These are phyloP conservation scores for Cicer bijugum DNA, from an alignment of 306 rosid species.

Conservation along the genomic window DNA sequence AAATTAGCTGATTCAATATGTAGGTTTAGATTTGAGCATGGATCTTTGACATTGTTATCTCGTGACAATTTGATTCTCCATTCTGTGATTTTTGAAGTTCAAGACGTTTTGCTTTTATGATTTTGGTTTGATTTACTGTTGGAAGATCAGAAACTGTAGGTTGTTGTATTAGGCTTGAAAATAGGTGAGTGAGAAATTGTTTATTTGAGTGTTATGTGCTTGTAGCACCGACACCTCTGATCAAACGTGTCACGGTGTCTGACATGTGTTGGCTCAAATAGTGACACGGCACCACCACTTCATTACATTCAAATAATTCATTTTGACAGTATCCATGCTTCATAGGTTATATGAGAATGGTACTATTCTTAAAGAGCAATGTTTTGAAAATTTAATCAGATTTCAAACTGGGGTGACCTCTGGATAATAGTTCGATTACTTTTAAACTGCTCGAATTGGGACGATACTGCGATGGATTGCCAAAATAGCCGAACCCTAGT, in stretches of 20 bases:
- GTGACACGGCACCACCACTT: no score
- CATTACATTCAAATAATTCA: no score
- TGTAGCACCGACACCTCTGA: no score
- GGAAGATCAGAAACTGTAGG: constrained; percentile 1
- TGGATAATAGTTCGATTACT: no score
- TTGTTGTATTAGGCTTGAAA: constrained; percentile 17
- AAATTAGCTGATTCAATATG: constrained; percentile 17
- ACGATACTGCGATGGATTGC: no score
- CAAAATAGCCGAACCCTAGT: no score
- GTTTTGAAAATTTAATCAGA: no score
- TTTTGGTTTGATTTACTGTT: constrained; percentile 23
- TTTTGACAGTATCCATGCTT: no score
- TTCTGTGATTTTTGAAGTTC: neutral
- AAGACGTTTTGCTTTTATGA: constrained; percentile 25
- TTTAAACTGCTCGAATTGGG: no score
- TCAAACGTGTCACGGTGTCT: no score
- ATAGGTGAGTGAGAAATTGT: neutral
- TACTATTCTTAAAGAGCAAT: neutral
- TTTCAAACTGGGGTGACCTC: no score
- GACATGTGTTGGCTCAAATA: no score
- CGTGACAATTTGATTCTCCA: constrained; percentile 18
- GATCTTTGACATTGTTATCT: constrained; percentile 36
- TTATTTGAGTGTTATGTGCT: constrained; percentile 13
- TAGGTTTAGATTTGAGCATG: neutral
- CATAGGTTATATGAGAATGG: constrained; percentile 10